A percentile compares a stretch with the other conserved stretches of the same genome.
Evolutionary conservation across 495 filamentous ascomycete species (phyloP).

Genomic region (Glarea lozoyensis): DNA sequence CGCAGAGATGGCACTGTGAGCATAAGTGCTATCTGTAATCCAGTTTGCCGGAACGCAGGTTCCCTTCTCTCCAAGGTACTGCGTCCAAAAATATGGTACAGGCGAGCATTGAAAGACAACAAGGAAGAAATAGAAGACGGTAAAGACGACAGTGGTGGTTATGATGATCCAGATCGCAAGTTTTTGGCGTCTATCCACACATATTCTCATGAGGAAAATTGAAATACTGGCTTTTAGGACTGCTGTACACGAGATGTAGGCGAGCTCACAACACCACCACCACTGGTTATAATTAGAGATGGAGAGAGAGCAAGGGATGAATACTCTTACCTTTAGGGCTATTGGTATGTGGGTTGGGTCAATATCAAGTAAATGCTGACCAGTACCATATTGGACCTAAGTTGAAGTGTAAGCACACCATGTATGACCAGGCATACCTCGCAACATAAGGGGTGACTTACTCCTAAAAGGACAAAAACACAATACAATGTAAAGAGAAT

Average conservation of each 20-base stretch:
- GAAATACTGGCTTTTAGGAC: slow-evolving; percentile 33
- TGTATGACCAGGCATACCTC: no score
- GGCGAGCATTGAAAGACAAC: slow-evolving; percentile 36
- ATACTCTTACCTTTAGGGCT: slow-evolving; percentile 14
- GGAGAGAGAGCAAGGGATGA: not conserved
- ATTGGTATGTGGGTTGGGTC: slow-evolving; percentile 14
- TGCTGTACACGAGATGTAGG: slow-evolving; percentile 28
- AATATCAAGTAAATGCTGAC: slow-evolving; percentile 10
- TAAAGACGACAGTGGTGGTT: slow-evolving; percentile 22
- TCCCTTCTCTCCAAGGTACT: slow-evolving; percentile 19
- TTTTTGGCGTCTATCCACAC: slow-evolving; percentile 27
- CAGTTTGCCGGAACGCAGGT: slow-evolving; percentile 18
- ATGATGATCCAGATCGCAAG: slow-evolving; percentile 26
- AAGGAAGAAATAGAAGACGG: slow-evolving; percentile 30
- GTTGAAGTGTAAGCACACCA: no score
- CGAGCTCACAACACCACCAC: slow-evolving; percentile 29
- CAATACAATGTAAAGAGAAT: slow-evolving; percentile 14
- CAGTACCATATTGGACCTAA: no score
- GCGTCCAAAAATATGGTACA: slow-evolving; percentile 29
- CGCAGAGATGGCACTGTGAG: slow-evolving; percentile 18
- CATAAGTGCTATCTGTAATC: slow-evolving; percentile 20
- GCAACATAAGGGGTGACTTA: no score
- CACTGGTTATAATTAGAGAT: slow-evolving; percentile 7
- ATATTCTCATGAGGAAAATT: slow-evolving; percentile 34
- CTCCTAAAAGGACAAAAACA: slow-evolving; percentile 13